Evolutionary conservation across 139 green algal genomes (phyloP), one percentile per base, ranked within the genome.

Genomic region (Coccomyxa sp.): DNA sequence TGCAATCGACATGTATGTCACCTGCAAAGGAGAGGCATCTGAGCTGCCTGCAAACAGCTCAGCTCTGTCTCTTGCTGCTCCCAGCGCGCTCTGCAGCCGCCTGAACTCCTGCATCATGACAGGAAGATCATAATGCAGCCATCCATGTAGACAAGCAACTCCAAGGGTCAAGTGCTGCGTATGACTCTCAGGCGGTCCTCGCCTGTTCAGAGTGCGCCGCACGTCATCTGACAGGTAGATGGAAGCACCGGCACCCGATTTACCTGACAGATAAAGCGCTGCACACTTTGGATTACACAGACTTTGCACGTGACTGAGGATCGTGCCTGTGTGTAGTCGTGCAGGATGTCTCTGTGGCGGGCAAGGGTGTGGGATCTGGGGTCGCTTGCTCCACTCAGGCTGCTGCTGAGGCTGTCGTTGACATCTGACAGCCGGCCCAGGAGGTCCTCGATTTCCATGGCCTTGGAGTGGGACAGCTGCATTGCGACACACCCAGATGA

Each of bases 311-410:
- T 4, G 9, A 73, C 9, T 73, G 68, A 73, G 24, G 50, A 54
- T n/a, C 14, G 41, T n/a, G 86, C 91, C 87, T 97, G 92, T 16
- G 84, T 89, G 82, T 91, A 96, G 74, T 98, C 95, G 22, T 94
- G 89, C 35, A 98, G 82, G 35, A 99, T 98, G 83, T 98, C 95
- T 22, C 92, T 84, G 86, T 99, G 95, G 55, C 95, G 82, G 0
- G 93, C 91, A 8, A 99, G 83, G n/a, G 89, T 97, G 83, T 98
- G 95, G 8, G 88, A 84, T 1, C 94, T 85, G 3, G 90, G 75
- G 73, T 98, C 94, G 9, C 50, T 74, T 36, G 72, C 85, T 44
- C 88, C 88, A 34, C 82, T 85, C 6, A 95, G 79, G 18, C 88
- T 79, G 40, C 79, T 82, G 33, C 82, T 83, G 91, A 98, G 93